Conservation (phyloP, 139 green algal genomes). For the Ettlia oleoabundans region DNA sequence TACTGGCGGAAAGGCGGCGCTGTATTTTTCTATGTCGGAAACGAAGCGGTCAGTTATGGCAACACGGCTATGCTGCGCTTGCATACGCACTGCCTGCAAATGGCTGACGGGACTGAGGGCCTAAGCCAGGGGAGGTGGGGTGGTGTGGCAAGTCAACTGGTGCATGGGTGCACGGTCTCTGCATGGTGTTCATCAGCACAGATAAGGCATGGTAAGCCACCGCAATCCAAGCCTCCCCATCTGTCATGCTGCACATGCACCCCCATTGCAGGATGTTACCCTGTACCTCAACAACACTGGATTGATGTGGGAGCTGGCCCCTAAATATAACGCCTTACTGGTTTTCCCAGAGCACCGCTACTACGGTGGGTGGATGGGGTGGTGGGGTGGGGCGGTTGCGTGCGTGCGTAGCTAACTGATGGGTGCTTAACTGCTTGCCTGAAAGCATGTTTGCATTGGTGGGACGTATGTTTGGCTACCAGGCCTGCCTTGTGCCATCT, state of each 20-base stretch:
- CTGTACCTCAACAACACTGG: conserved; percentile 67
- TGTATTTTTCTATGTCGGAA: conserved; percentile 92
- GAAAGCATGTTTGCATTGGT: no score
- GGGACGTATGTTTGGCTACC: no score
- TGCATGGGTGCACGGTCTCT: no score
- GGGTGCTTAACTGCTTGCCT: not conserved
- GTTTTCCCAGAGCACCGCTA: conserved; percentile 67
- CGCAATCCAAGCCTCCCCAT: no score
- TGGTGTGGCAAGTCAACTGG: no score
- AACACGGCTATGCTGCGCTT: not conserved
- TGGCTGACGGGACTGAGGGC: no score
- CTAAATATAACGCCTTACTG: conserved; percentile 48
- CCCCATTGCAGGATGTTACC: conserved; percentile 66
- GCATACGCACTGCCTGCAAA: no score
- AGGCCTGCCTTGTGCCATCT: no score
- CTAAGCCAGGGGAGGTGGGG: no score
- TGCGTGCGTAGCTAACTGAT: not conserved
- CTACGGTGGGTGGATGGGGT: conserved; percentile 40
- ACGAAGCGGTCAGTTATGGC: conserved; percentile 55
- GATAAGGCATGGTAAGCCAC: no score
- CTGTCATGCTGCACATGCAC: not conserved
- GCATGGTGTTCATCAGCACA: no score
- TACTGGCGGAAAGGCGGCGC: conserved; percentile 66
- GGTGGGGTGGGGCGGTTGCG: no score
- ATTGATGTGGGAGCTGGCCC: conserved; percentile 73